Percentiles rank a stretch among this genome's conserved stretches.
These are phyloP conservation scores for Apiospora rasikravindrae DNA, from an alignment of 2,329 filamentous ascomycete genomes.

Conservation along the genomic window DNA sequence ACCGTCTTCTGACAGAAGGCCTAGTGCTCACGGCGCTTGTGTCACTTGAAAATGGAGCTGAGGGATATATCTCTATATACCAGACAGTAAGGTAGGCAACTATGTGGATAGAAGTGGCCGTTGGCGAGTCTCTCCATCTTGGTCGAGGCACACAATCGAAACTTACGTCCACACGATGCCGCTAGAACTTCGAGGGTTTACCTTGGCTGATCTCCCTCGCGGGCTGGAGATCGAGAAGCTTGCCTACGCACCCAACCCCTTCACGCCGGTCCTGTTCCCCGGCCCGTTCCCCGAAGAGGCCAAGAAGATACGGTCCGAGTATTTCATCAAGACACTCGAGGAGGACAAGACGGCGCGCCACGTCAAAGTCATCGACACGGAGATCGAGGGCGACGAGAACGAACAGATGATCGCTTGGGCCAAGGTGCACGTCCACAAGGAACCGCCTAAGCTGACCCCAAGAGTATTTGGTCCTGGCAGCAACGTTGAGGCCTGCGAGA, in stretches of 20 bases:
- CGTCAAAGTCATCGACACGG: slow-evolving; percentile 41
- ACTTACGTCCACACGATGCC: slow-evolving; percentile 38
- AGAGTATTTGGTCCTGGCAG: slow-evolving; percentile 32
- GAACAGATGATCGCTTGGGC: slow-evolving; percentile 40
- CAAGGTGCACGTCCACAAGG: slow-evolving; percentile 37
- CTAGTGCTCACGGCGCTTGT: neutral
- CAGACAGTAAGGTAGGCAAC: neutral
- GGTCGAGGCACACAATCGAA: neutral
- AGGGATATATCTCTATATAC: neutral
- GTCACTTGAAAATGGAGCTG: neutral
- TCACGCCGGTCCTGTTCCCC: slow-evolving; percentile 41
- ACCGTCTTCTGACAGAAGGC: neutral
- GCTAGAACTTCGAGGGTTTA: slow-evolving; percentile 43
- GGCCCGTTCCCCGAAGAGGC: slow-evolving; percentile 36
- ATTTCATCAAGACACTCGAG: slow-evolving; percentile 30
- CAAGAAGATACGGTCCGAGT: slow-evolving; percentile 29
- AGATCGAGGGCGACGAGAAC: slow-evolving; percentile 31
- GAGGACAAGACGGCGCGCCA: slow-evolving; percentile 35
- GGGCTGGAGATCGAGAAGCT: slow-evolving; percentile 43
- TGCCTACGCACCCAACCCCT: slow-evolving; percentile 42
- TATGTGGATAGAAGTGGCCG: neutral
- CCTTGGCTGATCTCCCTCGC: slow-evolving; percentile 42
- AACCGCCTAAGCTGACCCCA: slow-evolving; percentile 27
- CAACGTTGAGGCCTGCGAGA: slow-evolving; percentile 40
- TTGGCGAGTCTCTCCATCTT: neutral